phyloP scores from a whole-genome alignment of 352 stramenopile species.

The Globisporangium spinosum region DNA sequence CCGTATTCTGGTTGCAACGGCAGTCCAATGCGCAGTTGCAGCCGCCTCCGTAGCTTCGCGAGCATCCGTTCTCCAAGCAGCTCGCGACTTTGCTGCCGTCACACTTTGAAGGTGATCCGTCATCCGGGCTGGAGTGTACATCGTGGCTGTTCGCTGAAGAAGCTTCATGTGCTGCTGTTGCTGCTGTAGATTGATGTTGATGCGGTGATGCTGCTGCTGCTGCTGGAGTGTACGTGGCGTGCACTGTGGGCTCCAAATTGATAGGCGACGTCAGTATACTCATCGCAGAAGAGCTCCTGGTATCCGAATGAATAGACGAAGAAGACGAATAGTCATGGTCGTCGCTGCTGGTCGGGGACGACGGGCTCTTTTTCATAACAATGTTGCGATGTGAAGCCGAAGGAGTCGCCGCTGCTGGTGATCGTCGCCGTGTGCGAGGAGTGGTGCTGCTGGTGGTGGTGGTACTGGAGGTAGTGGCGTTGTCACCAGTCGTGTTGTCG shows the following conservation, averaged over 20 bases:
- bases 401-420: not conserved
- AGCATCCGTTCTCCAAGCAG: conserved; percentile 66
- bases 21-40: conserved; percentile 63
- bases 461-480: not conserved
- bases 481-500: not conserved
- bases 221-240: conserved; percentile 5
- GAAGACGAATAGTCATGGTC: conserved; percentile 7
- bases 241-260: not conserved
- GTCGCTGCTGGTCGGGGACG: conserved; percentile 6
- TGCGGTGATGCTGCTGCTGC: not conserved
- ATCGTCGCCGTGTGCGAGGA: not conserved
- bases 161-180: not conserved
- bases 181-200: not conserved
- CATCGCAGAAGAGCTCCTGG: not conserved
- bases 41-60: conserved; percentile 51
- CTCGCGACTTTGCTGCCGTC: conserved; percentile 40
- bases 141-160: not conserved
- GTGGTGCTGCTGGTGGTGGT: not conserved
- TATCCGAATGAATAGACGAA: not conserved
- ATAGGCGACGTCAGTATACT: not conserved
- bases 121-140: not conserved
- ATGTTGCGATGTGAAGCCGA: not conserved
- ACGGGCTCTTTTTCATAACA: not conserved
- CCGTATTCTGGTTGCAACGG: conserved; percentile 29
- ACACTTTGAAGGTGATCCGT: conserved; percentile 16